Evolutionary conservation across 371 early-diverging fungal genomes (phyloP).

Genomic region (Zychaea mexicana): DNA sequence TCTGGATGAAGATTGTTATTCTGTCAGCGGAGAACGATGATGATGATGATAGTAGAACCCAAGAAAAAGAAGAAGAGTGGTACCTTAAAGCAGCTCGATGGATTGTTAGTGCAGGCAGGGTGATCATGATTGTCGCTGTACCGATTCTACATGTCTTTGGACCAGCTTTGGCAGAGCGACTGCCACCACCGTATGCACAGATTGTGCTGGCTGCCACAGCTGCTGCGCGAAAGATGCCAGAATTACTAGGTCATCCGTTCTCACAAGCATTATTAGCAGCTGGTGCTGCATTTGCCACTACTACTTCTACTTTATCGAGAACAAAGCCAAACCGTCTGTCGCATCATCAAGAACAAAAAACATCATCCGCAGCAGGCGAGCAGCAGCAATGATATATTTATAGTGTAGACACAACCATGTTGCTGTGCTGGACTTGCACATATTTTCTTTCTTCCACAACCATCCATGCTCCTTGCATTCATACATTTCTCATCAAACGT

Average conservation of each 20-base stretch:
- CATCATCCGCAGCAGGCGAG: no score
- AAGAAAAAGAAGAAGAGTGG: background rate
- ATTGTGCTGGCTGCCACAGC: background rate
- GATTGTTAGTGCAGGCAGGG: background rate
- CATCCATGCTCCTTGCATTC: no score
- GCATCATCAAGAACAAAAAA: no score
- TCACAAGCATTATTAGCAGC: conserved; percentile 1
- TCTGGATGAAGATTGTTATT: background rate
- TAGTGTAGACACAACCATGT: no score
- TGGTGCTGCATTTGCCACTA: background rate
- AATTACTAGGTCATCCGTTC: background rate
- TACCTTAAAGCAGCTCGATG: background rate
- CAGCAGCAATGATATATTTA: no score
- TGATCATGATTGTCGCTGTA: background rate
- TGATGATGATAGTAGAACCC: background rate
- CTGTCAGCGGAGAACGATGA: background rate
- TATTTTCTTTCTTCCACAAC: no score
- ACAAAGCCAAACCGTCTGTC: background rate
- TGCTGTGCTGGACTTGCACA: no score
- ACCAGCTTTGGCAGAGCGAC: background rate
- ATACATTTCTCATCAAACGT: no score
- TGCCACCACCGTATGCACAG: background rate
- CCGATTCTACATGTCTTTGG: background rate
- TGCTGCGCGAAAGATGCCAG: background rate
- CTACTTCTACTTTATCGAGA: background rate